Conservation (phyloP, 1,284 basidiomycete genomes). For the Ustilago xerochloae region DNA sequence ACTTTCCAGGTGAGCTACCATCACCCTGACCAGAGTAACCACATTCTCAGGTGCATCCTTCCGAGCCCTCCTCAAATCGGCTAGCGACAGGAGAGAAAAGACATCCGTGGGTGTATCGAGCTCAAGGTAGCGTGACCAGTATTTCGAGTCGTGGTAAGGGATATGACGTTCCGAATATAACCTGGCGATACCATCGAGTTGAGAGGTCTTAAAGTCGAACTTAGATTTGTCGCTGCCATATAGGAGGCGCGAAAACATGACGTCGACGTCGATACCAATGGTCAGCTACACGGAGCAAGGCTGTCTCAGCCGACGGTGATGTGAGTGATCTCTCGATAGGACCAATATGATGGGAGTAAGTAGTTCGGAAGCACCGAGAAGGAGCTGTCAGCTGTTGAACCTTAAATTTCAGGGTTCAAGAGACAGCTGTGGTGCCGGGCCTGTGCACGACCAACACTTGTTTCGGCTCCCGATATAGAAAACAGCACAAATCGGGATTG, state of each 20-base stretch:
- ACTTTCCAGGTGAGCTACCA: constrained; percentile 62
- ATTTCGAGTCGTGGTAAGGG: constrained; percentile 53
- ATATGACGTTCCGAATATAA: constrained; percentile 60
- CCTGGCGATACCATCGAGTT: constrained; percentile 53
- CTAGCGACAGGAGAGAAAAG: constrained; percentile 48
- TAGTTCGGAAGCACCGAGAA: neutral
- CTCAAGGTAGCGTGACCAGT: constrained; percentile 55
- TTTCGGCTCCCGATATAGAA: neutral
- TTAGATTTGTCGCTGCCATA: constrained; percentile 45
- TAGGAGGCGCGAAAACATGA: no score
- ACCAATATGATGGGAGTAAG: neutral
- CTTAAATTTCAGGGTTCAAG: neutral
- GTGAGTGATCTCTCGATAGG: neutral
- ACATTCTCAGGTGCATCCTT: constrained; percentile 59
- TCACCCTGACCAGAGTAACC: constrained; percentile 57
- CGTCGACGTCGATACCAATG: no score
- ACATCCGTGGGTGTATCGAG: constrained; percentile 60
- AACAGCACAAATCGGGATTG: neutral
- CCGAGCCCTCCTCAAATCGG: constrained; percentile 52
- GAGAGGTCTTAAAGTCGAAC: constrained; percentile 43
- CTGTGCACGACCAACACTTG: constrained; percentile 11
- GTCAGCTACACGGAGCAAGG: no score
- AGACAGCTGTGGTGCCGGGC: no score
- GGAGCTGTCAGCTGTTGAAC: neutral
- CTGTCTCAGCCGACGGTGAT: no score